phyloP scores from a whole-genome alignment of 192 early-diverging fungal genomes.

The Endogone sp. region DNA sequence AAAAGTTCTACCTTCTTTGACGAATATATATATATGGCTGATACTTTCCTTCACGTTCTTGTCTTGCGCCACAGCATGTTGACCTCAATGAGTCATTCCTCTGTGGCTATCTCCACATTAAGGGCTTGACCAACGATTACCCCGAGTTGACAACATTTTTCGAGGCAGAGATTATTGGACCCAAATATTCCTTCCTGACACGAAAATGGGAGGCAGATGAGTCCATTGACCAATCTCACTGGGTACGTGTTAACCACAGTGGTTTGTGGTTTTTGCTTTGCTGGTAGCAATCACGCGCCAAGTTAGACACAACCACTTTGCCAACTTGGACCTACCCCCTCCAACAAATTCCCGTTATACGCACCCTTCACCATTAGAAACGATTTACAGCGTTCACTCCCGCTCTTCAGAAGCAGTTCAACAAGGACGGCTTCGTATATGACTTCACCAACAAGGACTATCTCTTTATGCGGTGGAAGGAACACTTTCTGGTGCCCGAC shows the following conservation, averaged over 20 bases:
- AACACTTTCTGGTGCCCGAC: slow-evolving; percentile 88
- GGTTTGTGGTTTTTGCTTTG: not conserved
- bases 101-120: slow-evolving; percentile 81
- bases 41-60: slow-evolving; percentile 3
- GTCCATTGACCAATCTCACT: slow-evolving; percentile 68
- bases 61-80: slow-evolving; percentile 64
- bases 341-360: not conserved
- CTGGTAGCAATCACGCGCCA: not conserved
- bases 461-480: slow-evolving; percentile 94
- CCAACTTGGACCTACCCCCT: not conserved
- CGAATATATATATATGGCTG: not conserved
- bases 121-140: slow-evolving; percentile 73
- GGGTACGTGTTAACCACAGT: too few species aligned
- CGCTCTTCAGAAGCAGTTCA: slow-evolving; percentile 38
- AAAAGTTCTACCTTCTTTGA: not conserved
- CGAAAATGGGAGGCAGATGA: slow-evolving; percentile 82
- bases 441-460: slow-evolving; percentile 46
- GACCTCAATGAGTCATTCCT: slow-evolving; percentile 67
- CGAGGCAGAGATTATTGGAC: slow-evolving; percentile 85
- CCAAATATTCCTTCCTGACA: slow-evolving; percentile 72
- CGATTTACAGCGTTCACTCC: slow-evolving; percentile 45
- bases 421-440: slow-evolving; percentile 39
- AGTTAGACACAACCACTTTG: not conserved
- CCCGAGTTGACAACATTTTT: slow-evolving; percentile 84
- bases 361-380: slow-evolving; percentile 27